phyloP scores from a whole-genome alignment of 2,329 filamentous ascomycete genomes.

The Trichoderma sp. region DNA sequence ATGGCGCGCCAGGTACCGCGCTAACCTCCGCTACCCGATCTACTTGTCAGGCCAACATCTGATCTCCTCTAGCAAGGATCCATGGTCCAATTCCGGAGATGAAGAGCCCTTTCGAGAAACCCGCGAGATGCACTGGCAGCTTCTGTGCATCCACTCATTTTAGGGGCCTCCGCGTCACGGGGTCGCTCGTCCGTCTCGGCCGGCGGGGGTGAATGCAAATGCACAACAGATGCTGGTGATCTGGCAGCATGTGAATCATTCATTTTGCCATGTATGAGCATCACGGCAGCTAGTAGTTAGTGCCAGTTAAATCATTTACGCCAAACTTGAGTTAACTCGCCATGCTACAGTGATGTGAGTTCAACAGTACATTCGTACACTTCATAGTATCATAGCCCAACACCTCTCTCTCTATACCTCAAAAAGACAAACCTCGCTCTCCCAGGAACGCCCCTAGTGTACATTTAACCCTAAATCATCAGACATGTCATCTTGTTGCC shows the following conservation, averaged over 20 bases:
- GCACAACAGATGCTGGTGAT: background rate
- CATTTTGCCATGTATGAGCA: background rate
- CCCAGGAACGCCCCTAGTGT: background rate
- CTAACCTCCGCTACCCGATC: conserved; percentile 21
- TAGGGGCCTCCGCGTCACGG: background rate
- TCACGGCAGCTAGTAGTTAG: no score
- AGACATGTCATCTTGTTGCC: background rate
- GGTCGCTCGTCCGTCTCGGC: background rate
- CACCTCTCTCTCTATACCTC: no score
- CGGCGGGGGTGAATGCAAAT: background rate
- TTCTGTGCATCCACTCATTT: conserved; percentile 13
- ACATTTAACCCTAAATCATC: background rate
- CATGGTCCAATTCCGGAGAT: conserved; percentile 19
- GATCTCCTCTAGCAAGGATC: conserved; percentile 17
- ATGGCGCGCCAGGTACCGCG: background rate
- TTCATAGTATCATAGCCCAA: background rate
- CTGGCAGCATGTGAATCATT: background rate
- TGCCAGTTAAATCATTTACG: no score
- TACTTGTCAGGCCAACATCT: conserved; percentile 12
- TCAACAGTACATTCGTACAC: background rate
- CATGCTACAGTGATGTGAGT: background rate
- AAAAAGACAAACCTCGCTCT: background rate
- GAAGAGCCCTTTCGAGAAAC: conserved; percentile 20
- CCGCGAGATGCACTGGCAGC: conserved; percentile 5
- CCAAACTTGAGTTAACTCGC: no score